Conservation (phyloP, 805 yeast genomes). For the Monosporozyma servazzii region DNA sequence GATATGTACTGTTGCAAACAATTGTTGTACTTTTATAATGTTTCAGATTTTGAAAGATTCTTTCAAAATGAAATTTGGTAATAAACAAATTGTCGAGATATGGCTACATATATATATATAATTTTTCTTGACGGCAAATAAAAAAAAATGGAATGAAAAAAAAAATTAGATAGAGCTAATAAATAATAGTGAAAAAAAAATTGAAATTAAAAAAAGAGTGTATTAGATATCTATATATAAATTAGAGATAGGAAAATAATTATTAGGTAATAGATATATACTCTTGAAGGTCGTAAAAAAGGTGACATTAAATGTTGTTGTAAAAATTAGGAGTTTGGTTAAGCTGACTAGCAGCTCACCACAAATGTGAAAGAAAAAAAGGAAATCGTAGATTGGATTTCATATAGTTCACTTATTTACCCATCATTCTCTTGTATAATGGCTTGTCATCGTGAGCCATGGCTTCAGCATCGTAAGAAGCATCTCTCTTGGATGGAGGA, state of each 20-base stretch:
- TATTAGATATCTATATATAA: not conserved
- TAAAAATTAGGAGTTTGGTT: not conserved
- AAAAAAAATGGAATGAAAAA: not conserved
- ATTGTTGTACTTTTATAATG: not conserved
- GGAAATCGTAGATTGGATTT: too few species aligned
- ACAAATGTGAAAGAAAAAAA: too few species aligned
- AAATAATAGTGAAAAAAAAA: not conserved
- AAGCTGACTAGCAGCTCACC: not conserved
- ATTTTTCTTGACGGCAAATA: not conserved
- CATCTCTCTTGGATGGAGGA: too few species aligned
- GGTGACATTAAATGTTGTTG: not conserved
- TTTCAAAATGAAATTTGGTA: not conserved
- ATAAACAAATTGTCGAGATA: too few species aligned
- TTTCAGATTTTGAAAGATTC: too few species aligned
- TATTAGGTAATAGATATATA: not conserved
- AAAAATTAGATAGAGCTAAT: too few species aligned
- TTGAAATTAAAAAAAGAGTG: not conserved
- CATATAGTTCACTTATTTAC: not conserved
- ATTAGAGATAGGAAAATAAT: not conserved
- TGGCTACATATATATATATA: not conserved
- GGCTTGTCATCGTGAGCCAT: too few species aligned
- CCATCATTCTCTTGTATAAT: slow-evolving; percentile 18
- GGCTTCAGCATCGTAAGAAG: too few species aligned
- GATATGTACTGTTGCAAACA: not conserved
- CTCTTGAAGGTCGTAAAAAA: not conserved